phyloP scores from a whole-genome alignment of 345 rosid genomes.

The Citrus cavaleriei region DNA sequence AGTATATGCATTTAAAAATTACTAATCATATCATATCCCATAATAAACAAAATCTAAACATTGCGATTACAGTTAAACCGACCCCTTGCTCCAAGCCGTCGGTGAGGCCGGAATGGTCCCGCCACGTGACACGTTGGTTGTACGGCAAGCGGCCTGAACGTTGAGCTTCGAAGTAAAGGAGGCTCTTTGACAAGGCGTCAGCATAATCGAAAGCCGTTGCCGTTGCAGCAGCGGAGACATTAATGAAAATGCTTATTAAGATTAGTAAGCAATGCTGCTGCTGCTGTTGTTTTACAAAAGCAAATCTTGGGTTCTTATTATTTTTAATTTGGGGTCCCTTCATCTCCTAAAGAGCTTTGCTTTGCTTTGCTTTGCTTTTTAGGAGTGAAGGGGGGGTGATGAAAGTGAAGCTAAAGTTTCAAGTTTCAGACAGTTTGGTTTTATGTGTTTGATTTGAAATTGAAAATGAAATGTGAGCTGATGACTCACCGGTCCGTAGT shows the following conservation, averaged over 20 bases:
- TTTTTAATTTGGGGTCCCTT: not conserved
- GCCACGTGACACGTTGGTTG: constrained; percentile 85
- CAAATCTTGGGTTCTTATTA: not conserved
- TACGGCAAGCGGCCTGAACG: constrained; percentile 89
- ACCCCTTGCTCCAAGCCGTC: constrained; percentile 98
- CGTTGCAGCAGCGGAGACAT: not conserved
- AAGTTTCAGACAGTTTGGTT: not conserved
- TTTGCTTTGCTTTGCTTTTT: not conserved
- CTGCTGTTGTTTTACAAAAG: not conserved
- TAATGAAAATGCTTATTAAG: constrained; percentile 3
- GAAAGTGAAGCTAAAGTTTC: not conserved
- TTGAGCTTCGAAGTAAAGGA: constrained; percentile 89
- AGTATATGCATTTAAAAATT: not conserved
- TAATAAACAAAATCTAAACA: not conserved
- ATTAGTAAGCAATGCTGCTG: not conserved
- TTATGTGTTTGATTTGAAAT: not conserved
- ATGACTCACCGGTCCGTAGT: not conserved
- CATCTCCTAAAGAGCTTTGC: constrained; percentile 15
- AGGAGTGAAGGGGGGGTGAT: constrained; percentile 10
- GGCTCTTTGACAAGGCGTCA: constrained; percentile 81
- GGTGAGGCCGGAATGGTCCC: constrained; percentile 88
- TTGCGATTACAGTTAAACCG: constrained; percentile 7
- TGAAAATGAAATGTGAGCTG: not conserved
- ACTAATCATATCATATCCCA: not conserved
- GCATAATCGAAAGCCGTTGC: constrained; percentile 43